A percentile compares a stretch with the other conserved stretches of the same genome.
phyloP scores from a whole-genome alignment of 2,329 filamentous ascomycete genomes.

The Diatrype stigma region DNA sequence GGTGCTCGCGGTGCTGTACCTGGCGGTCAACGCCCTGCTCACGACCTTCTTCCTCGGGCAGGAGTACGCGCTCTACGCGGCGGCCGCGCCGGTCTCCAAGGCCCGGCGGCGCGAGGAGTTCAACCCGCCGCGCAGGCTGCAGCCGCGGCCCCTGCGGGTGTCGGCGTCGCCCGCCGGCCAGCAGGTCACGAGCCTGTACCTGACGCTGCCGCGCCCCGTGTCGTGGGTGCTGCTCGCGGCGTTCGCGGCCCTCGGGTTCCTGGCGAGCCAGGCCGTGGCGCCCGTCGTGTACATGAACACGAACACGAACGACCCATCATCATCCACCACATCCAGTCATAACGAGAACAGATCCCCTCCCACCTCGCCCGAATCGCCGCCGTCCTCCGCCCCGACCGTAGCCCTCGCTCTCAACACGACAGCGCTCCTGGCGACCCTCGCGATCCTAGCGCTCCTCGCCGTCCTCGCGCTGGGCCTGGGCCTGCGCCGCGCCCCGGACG shows the following conservation, averaged over 20 bases:
- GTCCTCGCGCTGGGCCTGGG: background rate
- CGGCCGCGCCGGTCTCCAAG: too few species aligned
- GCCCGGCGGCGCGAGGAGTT: slow-evolving; percentile 27
- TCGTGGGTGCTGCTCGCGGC: slow-evolving; percentile 41
- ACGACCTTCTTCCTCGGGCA: slow-evolving; percentile 46
- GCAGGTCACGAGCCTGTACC: slow-evolving; percentile 44
- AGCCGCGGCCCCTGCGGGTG: slow-evolving; percentile 38
- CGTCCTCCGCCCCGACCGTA: slow-evolving; percentile 11
- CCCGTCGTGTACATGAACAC: slow-evolving; percentile 20
- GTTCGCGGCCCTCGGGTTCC: slow-evolving; percentile 41
- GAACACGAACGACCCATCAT: too few species aligned
- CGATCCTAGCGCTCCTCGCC: slow-evolving; percentile 37
- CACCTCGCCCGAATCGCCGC: slow-evolving; percentile 9
- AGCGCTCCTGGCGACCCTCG: slow-evolving; percentile 38
- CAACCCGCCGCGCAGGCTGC: slow-evolving; percentile 35
- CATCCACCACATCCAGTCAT: too few species aligned
- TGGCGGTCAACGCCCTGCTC: slow-evolving; percentile 43
- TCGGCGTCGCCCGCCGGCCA: slow-evolving; percentile 37
- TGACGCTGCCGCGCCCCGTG: slow-evolving; percentile 44
- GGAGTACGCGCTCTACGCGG: slow-evolving; percentile 37
- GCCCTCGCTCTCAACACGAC: slow-evolving; percentile 39
- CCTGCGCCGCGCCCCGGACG: slow-evolving; percentile 31
- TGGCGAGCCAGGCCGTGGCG: slow-evolving; percentile 42
- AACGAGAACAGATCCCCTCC: slow-evolving; percentile 6
- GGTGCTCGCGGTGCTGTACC: slow-evolving; percentile 43